Evolutionary conservation across 2,329 filamentous ascomycete genomes (phyloP).

Genomic region (Hymenoscyphus scutula): DNA sequence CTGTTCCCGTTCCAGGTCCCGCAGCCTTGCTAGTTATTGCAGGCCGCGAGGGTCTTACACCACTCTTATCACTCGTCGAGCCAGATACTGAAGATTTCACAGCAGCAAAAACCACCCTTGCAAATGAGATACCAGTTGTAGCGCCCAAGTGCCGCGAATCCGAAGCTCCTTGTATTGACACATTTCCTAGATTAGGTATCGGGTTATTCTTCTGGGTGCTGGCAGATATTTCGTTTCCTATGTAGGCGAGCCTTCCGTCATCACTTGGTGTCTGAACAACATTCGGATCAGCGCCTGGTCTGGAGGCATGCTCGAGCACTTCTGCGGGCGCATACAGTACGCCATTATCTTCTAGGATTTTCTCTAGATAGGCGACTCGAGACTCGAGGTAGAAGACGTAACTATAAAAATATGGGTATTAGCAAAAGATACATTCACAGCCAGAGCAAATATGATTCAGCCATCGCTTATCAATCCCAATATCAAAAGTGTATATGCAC

Average conservation of each 20-base stretch:
- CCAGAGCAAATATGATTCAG: background rate
- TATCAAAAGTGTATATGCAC: background rate
- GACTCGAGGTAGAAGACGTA: slow-evolving; percentile 96
- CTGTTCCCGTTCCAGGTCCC: slow-evolving; percentile 30
- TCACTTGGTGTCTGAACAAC: slow-evolving; percentile 33
- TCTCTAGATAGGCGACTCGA: slow-evolving; percentile 79
- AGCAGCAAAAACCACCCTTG: slow-evolving; percentile 88
- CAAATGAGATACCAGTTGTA: slow-evolving; percentile 89
- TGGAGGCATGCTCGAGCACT: slow-evolving; percentile 63
- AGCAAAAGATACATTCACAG: background rate
- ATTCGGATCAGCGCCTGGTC: slow-evolving; percentile 33
- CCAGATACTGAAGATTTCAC: slow-evolving; percentile 71
- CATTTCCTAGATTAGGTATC: slow-evolving; percentile 69
- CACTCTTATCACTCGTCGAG: slow-evolving; percentile 65
- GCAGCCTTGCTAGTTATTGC: slow-evolving; percentile 40
- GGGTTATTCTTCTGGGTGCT: slow-evolving; percentile 26
- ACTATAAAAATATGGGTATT: slow-evolving; percentile 42
- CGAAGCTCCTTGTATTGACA: slow-evolving; percentile 73
- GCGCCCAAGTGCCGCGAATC: slow-evolving; percentile 81
- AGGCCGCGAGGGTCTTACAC: slow-evolving; percentile 57
- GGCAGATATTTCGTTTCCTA: slow-evolving; percentile 22
- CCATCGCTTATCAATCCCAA: background rate
- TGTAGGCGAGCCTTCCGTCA: slow-evolving; percentile 27
- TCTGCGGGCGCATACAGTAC: slow-evolving; percentile 71
- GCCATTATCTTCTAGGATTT: slow-evolving; percentile 64